Conservation (phyloP, 1,284 basidiomycete species). For the Rugosomyces carneus region DNA sequence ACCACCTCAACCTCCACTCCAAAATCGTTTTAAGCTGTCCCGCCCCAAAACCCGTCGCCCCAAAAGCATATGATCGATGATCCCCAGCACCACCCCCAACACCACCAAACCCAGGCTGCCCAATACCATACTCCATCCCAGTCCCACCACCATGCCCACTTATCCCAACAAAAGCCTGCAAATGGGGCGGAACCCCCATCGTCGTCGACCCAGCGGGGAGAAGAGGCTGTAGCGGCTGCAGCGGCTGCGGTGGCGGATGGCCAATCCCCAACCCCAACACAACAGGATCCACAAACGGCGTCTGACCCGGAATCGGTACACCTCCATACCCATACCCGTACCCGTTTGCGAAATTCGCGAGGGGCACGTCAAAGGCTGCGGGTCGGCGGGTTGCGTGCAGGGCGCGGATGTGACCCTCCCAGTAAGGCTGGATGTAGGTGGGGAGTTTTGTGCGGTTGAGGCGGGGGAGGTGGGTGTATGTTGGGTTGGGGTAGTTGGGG, state of each 20-base stretch:
- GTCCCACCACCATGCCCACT: no score
- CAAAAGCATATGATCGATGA: no score
- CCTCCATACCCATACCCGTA: conserved; percentile 13
- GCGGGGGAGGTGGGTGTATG: conserved; percentile 6
- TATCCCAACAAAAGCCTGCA: no score
- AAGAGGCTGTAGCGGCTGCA: no score
- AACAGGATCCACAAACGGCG: conserved; percentile 1
- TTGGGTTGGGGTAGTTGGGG: not conserved
- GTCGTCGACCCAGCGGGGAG: no score
- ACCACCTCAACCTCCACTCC: not conserved
- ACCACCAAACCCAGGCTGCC: no score
- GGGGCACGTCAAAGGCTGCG: conserved; percentile 13
- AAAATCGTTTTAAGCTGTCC: not conserved
- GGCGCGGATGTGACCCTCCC: conserved; percentile 54
- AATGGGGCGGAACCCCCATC: no score
- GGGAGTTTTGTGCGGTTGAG: conserved; percentile 22
- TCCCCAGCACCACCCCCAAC: no score
- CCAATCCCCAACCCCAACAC: conserved; percentile 10
- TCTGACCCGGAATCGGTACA: not conserved
- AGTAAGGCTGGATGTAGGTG: conserved; percentile 62
- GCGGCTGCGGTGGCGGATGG: conserved; percentile 7
- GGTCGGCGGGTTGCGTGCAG: conserved; percentile 39
- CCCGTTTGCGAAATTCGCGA: conserved; percentile 11
- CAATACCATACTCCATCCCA: no score
- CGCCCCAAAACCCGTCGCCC: conserved; percentile 3